phyloP scores from a whole-genome alignment of 1,139 yeast genomes.

The Arxiozyma bovina region DNA sequence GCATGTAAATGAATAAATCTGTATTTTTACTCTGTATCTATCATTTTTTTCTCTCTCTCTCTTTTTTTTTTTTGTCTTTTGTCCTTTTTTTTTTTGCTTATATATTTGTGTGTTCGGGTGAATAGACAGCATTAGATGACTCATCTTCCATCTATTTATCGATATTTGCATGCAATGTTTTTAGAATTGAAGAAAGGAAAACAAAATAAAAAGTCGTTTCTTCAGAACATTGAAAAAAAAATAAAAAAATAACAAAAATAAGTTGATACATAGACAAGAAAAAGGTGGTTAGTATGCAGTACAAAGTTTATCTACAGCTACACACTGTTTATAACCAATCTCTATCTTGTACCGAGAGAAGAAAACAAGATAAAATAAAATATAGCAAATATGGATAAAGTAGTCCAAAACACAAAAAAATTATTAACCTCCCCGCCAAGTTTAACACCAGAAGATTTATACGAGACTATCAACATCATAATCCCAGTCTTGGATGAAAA shows the following conservation, averaged over 20 bases:
- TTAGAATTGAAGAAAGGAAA: no score
- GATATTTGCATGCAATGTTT: neutral
- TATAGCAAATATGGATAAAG: neutral
- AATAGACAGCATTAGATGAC: neutral
- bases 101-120: no score
- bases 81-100: no score
- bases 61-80: no score
- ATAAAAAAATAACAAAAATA: neutral
- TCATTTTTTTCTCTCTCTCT: neutral
- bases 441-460: conserved; percentile 23
- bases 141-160: neutral
- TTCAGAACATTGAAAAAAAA: no score
- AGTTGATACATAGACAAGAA: no score
- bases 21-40: neutral
- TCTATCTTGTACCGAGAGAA: neutral
- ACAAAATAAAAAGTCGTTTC: no score
- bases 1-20: neutral
- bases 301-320: no score
- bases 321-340: no score
- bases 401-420: conserved; percentile 21
- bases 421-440: conserved; percentile 19
- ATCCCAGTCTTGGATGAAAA: conserved; percentile 12
- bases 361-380: no score
- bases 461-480: conserved; percentile 19
- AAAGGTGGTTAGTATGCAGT: no score